Conservation (phyloP, 176 grass and related monocot genomes). For the Carex pumila region DNA sequence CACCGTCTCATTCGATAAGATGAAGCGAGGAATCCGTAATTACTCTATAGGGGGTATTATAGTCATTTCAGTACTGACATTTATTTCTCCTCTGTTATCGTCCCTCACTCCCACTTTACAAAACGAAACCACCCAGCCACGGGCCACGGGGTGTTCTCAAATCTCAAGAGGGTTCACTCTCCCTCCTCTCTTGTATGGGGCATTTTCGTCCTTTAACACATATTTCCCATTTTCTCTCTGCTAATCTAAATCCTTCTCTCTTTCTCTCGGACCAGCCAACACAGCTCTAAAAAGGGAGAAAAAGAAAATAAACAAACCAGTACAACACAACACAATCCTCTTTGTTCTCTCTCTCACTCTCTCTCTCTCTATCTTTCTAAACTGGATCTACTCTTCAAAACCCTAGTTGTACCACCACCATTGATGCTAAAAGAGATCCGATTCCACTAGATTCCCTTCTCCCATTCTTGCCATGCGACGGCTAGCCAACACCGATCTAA, state of each 20-base stretch:
- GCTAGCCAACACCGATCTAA: neutral
- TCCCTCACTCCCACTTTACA: neutral
- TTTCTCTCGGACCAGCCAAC: conserved; percentile 6
- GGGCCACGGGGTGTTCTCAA: neutral
- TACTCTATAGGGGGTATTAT: neutral
- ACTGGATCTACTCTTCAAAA: neutral
- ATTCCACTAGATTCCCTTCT: conserved; percentile 1
- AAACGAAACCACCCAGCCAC: neutral
- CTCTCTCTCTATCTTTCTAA: neutral
- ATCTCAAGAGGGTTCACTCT: neutral
- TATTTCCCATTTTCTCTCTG: neutral
- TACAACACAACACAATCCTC: neutral
- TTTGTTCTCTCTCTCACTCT: neutral
- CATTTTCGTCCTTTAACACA: conserved; percentile 13
- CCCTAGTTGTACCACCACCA: neutral
- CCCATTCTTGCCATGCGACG: neutral
- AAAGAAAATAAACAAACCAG: neutral
- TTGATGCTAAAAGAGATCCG: neutral
- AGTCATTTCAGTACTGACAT: neutral
- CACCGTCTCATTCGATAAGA: neutral
- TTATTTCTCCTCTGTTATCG: neutral
- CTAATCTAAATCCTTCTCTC: neutral
- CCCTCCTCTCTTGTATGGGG: neutral
- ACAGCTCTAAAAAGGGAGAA: conserved; percentile 12
- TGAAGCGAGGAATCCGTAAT: neutral